Evolutionary conservation across 169 alveolate species (phyloP), one percentile per base, ranked within the genome.

Genomic region (Plasmodium sp.): DNA sequence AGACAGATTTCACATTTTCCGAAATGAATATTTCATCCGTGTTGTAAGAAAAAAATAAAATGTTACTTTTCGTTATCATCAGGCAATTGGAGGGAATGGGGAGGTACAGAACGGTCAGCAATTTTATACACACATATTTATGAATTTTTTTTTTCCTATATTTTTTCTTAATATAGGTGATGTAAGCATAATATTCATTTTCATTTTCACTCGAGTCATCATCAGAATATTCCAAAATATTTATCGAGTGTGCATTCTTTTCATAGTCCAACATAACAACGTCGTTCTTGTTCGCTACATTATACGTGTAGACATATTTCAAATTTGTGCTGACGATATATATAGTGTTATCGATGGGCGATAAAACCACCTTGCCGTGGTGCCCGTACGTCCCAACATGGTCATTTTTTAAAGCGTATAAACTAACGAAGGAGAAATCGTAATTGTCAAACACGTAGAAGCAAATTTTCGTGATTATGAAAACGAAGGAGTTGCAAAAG

Each of bases 101-200:
- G n/a, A 92, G 56, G 75, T 72, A 56, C 27, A 92, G 54, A 58
- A 92, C 73, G 9, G 95, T 92, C 5, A 92, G 36, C 31, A 92
- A 84, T 18, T 82, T 92, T 71, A 92, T 92, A 34, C 81, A 72
- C 27, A 71, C 79, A 83, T 81, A n/a, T 92, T 81, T 92, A 72
- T 83, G 79, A 22, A 48, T 34, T 92, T 33, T 71, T 79, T 90
- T 90, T 73, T 81, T 92, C 43, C 72, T 92, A 82, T 92, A 92
- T 18, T 73, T 81, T 27, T 82, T 92, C 62, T 92, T 92, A 34
- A 92, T 92, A 82, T 92, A 92, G 18, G 95, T 92, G 48, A 92
- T 92, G 77, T 92, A 92, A 48, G 83, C 95, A 92, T 92, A 92
- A 58, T 92, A 92, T 82, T 92, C 95, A 92, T 92, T 92, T 92